Percentiles rank a stretch among this genome's conserved stretches.
Conservation (phyloP, 169 alveolate genomes). For the Babesia caballi region DNA sequence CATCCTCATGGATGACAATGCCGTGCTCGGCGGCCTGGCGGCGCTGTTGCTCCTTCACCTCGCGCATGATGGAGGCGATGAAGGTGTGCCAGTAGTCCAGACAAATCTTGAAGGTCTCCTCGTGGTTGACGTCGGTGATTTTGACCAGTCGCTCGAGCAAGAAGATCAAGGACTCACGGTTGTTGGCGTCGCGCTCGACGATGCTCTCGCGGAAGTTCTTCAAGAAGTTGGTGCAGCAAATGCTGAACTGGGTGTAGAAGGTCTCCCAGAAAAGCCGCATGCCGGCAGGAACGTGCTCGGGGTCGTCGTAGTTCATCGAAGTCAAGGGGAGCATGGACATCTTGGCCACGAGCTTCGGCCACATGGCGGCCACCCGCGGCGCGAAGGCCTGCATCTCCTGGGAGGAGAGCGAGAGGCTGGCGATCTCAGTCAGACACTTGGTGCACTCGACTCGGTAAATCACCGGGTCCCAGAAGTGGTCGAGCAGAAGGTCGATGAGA, state of each 20-base stretch:
- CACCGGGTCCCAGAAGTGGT: slow-evolving; percentile 88
- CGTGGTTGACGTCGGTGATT: slow-evolving; percentile 82
- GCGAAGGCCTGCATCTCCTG: slow-evolving; percentile 71
- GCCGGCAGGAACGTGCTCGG: slow-evolving; percentile 74
- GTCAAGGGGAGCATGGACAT: slow-evolving; percentile 76
- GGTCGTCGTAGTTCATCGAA: slow-evolving; percentile 78
- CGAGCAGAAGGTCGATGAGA: slow-evolving; percentile 77
- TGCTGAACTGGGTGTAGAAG: slow-evolving; percentile 80
- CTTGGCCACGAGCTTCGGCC: slow-evolving; percentile 79
- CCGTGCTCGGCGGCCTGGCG: slow-evolving; percentile 62
- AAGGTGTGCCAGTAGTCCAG: slow-evolving; percentile 95
- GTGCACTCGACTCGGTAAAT: slow-evolving; percentile 87
- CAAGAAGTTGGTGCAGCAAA: slow-evolving; percentile 79
- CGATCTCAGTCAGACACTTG: slow-evolving; percentile 90
- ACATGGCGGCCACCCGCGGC: slow-evolving; percentile 68
- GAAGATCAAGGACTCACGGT: slow-evolving; percentile 61
- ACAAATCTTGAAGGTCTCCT: slow-evolving; percentile 95
- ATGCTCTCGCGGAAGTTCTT: slow-evolving; percentile 70
- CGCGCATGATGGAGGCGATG: slow-evolving; percentile 81
- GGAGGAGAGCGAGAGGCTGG: slow-evolving; percentile 75
- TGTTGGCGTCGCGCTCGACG: slow-evolving; percentile 58
- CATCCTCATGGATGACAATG: slow-evolving; percentile 43
- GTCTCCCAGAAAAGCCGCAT: slow-evolving; percentile 83
- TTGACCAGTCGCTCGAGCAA: slow-evolving; percentile 67
- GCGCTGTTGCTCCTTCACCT: slow-evolving; percentile 72